Base-by-base conservation (phyloP, 352 stramenopile genomes). In the Pythium apleroticum region DNA sequence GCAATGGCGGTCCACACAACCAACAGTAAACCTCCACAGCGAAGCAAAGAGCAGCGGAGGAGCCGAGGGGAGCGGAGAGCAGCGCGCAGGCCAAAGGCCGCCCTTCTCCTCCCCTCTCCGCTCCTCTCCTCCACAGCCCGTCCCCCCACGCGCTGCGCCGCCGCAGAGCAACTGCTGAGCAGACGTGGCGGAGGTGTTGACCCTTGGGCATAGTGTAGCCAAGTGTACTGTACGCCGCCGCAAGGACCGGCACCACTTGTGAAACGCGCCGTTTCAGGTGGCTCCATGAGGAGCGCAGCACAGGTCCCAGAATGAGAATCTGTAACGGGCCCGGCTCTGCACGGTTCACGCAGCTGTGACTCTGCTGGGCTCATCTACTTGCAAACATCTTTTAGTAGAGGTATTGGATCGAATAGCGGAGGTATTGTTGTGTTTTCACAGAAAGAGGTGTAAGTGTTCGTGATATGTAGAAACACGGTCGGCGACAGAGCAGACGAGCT, bases 1-100 rank as follows among this genome's bases (percentile, higher is more conserved):
- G 39, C 15, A 46, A 46, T 46, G 39, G 39, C 39, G 35, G 39
- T 46, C 39, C 39, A 46, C 39, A 46, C 39, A 46, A 46, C 39
- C 39, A 46, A 46, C 39, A 46, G 17, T 17, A 46, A 17, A 41
- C 31, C 10, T 14, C 10, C 31, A 37, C 31, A 41, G 35, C 35
- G 6, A 37, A 1, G 39, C 39, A 46, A 46, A 46, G 39, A 46
- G 19, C 39, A 46, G 39, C 39, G 39, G 39, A 46, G 39, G 39
- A 24, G n/a, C n/a, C n/a, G 35, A 24, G 39, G 10, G 39, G 35
- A 43, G 14, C 7, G 35, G 4, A n/a, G 35, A 6, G 35, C 12
- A 43, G 35, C 35, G 35, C 12, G 15, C n/a, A 43, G 19, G 17
- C 19, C 39, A 46, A 46, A 46, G 39, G 39, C 39, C 39, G 39